Evolutionary conservation across 225 moss, liverwort and hornwort species (phyloP), one percentile per base, ranked within the genome.

Genomic region (Polytrichum formosum): DNA sequence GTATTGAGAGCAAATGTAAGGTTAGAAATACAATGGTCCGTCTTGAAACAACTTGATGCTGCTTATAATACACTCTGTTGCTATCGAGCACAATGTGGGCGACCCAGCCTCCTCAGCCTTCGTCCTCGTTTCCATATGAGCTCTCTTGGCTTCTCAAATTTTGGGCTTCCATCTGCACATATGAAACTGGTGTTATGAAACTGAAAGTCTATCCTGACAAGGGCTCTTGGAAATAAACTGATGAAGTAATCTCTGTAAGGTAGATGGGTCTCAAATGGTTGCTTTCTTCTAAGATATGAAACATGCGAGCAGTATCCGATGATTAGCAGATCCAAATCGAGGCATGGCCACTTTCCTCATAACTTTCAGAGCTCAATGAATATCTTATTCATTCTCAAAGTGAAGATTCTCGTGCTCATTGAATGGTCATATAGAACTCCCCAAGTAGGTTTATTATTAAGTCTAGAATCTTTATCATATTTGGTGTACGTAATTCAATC

Each of bases 111-210:
- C 23, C 88, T 78, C 73, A 77, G 69, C 81, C 90, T 88, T 71
- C 84, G 87, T 78, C 83, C 81, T 58, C 72, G 78, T 82, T 95
- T 79, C 95, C 93, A 93, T 8, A 61, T 75, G 35, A 95, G 95
- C 84, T 92, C 80, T 72, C 88, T 82, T 67, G 73, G 69, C 68
- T 78, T 77, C 76, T 63, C 72, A 13, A 58, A 55, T 73, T 71
- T 26, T 0, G 56, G 46, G 17, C 18, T 65, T 60, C 19, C 56
- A 69, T 54, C 84, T 72, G 66, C 26, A 27, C 8, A 25, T 62
- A 27, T 28, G 72, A 72, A 16, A 46, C 13, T 4, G 46, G 13
- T 7, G 4, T 46, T 46, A 46, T 13, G 13, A 46, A 46, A 46
- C 46, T 46, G 46, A 46, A 13, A 35, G 6, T 9, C 9, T 35